These are phyloP conservation scores for Helianthus tuberosus DNA, from an alignment of 129 eudicot species.

Conservation along the genomic window DNA sequence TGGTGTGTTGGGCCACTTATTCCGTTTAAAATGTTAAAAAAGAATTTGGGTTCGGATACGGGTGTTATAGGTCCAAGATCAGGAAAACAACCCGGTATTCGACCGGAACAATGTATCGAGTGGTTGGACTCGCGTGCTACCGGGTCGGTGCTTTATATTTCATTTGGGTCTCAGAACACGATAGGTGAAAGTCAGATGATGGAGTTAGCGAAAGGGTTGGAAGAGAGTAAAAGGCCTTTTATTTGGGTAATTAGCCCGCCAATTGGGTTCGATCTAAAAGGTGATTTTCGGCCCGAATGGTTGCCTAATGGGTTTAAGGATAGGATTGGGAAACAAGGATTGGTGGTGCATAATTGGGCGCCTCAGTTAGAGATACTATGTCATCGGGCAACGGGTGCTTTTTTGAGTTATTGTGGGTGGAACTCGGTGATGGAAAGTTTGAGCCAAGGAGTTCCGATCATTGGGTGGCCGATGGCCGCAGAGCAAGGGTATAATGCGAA, in stretches of 20 bases:
- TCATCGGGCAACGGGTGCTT: slow-evolving; percentile 64
- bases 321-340: slow-evolving; percentile 43
- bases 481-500: slow-evolving; percentile 78
- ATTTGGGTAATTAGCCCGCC: slow-evolving; percentile 90
- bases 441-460: slow-evolving; percentile 81
- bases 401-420: slow-evolving; percentile 90
- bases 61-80: slow-evolving; percentile 26
- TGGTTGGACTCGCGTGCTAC: slow-evolving; percentile 50
- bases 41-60: neutral
- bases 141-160: slow-evolving; percentile 58
- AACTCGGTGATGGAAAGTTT: slow-evolving; percentile 74
- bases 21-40: slow-evolving; percentile 48
- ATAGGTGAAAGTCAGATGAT: slow-evolving; percentile 59
- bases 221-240: slow-evolving; percentile 56
- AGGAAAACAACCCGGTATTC: slow-evolving; percentile 47
- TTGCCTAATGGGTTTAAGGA: slow-evolving; percentile 67
- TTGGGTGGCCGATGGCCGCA: slow-evolving; percentile 90
- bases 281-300: slow-evolving; percentile 70
- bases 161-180: slow-evolving; percentile 82
- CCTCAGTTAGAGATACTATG: slow-evolving; percentile 83
- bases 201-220: slow-evolving; percentile 76
- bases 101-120: slow-evolving; percentile 41
- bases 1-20: slow-evolving; percentile 81
- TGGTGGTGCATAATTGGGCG: slow-evolving; percentile 68
- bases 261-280: slow-evolving; percentile 49